These are phyloP conservation scores for Spongiforma sp. DNA, from an alignment of 1,284 basidiomycete genomes.

Conservation along the genomic window DNA sequence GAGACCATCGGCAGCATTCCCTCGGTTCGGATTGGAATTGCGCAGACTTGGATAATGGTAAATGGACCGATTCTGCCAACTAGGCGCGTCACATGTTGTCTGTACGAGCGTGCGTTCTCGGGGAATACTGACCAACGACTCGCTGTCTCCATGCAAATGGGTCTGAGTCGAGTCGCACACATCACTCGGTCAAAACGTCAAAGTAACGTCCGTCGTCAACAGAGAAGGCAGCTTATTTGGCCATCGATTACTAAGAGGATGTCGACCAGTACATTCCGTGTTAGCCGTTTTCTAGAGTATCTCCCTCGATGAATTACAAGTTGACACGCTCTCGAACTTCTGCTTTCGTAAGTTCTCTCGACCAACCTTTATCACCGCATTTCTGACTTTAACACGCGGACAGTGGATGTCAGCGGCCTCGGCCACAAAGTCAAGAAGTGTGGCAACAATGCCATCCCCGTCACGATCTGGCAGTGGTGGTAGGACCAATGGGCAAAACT, in stretches of 20 bases:
- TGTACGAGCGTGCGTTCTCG: no score
- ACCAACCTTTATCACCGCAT: conserved; percentile 90
- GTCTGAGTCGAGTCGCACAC: conserved; percentile 72
- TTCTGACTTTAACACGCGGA: conserved; percentile 81
- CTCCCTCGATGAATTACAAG: conserved; percentile 93
- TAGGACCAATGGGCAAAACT: conserved; percentile 92
- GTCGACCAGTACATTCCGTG: conserved; percentile 89
- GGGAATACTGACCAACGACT: no score
- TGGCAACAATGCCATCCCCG: conserved; percentile 92
- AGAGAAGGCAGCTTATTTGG: conserved; percentile 76
- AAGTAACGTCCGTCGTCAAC: conserved; percentile 88
- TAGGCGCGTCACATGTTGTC: no score
- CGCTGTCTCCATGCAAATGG: no score
- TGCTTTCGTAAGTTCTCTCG: conserved; percentile 90
- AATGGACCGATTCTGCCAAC: conserved; percentile 89
- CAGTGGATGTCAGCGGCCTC: conserved; percentile 56
- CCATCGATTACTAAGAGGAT: conserved; percentile 85
- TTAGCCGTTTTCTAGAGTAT: conserved; percentile 88
- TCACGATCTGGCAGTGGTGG: conserved; percentile 83
- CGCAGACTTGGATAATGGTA: conserved; percentile 85
- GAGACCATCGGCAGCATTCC: conserved; percentile 85
- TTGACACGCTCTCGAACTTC: conserved; percentile 82
- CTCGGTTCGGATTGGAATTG: conserved; percentile 86
- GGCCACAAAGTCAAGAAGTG: conserved; percentile 90
- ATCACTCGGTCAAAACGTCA: conserved; percentile 82